Evolutionary conservation across 345 rosid species (phyloP).

Genomic region (Heritiera fomes): DNA sequence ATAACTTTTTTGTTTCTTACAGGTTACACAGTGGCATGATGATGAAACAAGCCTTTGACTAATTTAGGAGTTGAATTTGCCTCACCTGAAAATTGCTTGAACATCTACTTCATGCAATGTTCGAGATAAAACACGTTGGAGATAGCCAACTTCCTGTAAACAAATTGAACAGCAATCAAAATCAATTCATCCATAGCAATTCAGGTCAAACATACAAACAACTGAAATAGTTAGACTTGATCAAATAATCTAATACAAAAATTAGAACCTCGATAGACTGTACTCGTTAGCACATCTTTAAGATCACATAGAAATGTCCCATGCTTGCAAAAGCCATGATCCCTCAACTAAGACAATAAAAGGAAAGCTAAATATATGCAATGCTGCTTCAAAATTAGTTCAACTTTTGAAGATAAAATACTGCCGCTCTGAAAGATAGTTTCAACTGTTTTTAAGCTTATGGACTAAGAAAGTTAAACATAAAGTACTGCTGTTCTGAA

Average conservation of each 20-base stretch:
- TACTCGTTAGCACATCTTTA: not conserved
- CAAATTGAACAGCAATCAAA: constrained; percentile 24
- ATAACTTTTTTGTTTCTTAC: not conserved
- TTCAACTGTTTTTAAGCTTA: not conserved
- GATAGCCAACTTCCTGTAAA: constrained; percentile 87
- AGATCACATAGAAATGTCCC: not conserved
- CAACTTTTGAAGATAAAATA: not conserved
- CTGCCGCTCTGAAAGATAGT: not conserved
- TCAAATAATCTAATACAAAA: not conserved
- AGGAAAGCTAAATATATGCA: not conserved
- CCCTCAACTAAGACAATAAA: not conserved
- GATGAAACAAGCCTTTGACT: constrained; percentile 11
- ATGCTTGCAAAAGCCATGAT: not conserved
- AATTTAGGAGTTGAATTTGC: not conserved
- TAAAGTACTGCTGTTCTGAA: not conserved
- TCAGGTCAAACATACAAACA: not conserved
- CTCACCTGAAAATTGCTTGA: constrained; percentile 88
- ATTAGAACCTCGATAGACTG: not conserved
- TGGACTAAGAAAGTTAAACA: not conserved
- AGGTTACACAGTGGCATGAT: not conserved
- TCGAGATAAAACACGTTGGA: constrained; percentile 87
- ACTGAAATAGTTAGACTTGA: not conserved
- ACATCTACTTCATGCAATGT: constrained; percentile 87
- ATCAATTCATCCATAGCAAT: not conserved
- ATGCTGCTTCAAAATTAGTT: not conserved